Evolutionary conservation across 768 basidiomycete genomes (phyloP).

Genomic region (Russula sp.): DNA sequence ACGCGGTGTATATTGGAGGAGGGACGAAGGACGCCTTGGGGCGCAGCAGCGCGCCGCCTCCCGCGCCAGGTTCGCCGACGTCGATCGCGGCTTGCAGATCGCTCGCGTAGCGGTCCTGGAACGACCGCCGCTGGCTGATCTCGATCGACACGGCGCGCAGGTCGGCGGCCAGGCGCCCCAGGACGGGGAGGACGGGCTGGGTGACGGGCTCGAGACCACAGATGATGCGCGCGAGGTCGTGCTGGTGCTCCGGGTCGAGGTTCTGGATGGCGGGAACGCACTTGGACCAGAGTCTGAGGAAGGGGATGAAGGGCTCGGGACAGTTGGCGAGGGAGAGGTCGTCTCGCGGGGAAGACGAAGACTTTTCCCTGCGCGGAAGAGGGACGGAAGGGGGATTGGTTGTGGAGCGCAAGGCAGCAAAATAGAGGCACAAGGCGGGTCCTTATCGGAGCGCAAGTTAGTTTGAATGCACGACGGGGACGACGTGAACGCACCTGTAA

Average conservation of each 20-base stretch:
- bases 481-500: slow-evolving; percentile 51
- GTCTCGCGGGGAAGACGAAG: slow-evolving; percentile 36
- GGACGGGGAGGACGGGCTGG: slow-evolving; percentile 35
- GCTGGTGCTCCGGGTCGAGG: slow-evolving; percentile 58
- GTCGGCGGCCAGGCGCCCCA: slow-evolving; percentile 69
- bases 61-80: slow-evolving; percentile 37
- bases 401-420: slow-evolving; percentile 70
- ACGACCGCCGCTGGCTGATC: slow-evolving; percentile 76
- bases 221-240: slow-evolving; percentile 78
- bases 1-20: slow-evolving; percentile 50
- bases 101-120: slow-evolving; percentile 69
- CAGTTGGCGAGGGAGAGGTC: slow-evolving; percentile 65
- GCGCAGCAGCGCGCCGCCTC: slow-evolving; percentile 26
- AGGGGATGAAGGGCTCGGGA: slow-evolving; percentile 58
- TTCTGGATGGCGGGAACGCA: slow-evolving; percentile 59
- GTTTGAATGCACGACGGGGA: background rate
- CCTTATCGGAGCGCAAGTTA: slow-evolving; percentile 26
- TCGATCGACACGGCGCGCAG: slow-evolving; percentile 83
- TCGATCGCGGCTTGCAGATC: slow-evolving; percentile 80
- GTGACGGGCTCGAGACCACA: slow-evolving; percentile 50
- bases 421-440: slow-evolving; percentile 78
- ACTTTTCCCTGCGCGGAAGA: slow-evolving; percentile 52
- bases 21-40: slow-evolving; percentile 61
- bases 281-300: slow-evolving; percentile 68
- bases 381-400: slow-evolving; percentile 78